phyloP scores from a whole-genome alignment of 768 basidiomycete species.

The Tephrocybe sp. region DNA sequence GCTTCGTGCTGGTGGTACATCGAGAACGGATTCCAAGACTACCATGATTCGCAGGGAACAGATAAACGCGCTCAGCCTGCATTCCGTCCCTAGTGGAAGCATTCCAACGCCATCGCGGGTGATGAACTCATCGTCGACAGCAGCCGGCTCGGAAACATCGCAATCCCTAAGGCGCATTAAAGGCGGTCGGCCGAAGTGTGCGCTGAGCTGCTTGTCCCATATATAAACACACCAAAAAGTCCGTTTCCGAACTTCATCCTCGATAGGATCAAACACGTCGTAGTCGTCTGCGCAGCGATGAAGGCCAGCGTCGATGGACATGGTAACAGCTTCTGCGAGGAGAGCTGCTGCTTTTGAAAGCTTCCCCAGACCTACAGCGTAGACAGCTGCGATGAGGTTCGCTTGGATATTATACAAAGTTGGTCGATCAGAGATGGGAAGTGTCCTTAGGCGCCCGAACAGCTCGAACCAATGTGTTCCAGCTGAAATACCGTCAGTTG shows the following conservation, averaged over 20 bases:
- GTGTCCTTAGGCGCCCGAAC: slow-evolving; percentile 80
- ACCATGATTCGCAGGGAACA: slow-evolving; percentile 75
- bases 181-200: slow-evolving; percentile 87
- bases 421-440: slow-evolving; percentile 84
- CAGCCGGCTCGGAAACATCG: slow-evolving; percentile 83
- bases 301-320: slow-evolving; percentile 85
- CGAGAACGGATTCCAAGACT: slow-evolving; percentile 84
- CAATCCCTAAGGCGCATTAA: slow-evolving; percentile 86
- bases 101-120: slow-evolving; percentile 64
- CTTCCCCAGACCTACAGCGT: slow-evolving; percentile 86
- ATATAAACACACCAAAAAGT: slow-evolving; percentile 97
- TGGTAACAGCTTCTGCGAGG: slow-evolving; percentile 82
- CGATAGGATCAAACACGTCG: slow-evolving; percentile 84
- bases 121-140: slow-evolving; percentile 89
- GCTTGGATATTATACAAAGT: slow-evolving; percentile 92
- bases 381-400: slow-evolving; percentile 87
- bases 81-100: slow-evolving; percentile 71
- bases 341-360: slow-evolving; percentile 85
- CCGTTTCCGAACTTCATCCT: slow-evolving; percentile 88
- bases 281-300: slow-evolving; percentile 86
- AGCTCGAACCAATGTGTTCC: slow-evolving; percentile 92
- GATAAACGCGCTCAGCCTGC: slow-evolving; percentile 80
- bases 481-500: slow-evolving; percentile 80
- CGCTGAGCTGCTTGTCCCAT: slow-evolving; percentile 92
- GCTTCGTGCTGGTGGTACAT: slow-evolving; percentile 69